Base-by-base conservation (phyloP, 2,329 filamentous ascomycete genomes). In the Colletotrichum sp. region DNA sequence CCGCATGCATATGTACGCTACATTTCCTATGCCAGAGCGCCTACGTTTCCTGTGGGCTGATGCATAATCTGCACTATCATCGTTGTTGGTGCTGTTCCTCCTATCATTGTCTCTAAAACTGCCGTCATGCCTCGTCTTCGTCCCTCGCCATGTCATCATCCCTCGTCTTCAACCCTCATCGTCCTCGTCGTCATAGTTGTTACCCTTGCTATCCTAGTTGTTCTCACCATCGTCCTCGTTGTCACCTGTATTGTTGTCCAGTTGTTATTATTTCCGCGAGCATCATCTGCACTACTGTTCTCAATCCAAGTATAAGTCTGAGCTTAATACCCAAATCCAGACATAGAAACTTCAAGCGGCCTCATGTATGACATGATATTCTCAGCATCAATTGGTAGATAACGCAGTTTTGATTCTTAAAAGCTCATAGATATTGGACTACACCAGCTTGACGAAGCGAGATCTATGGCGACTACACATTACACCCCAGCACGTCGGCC, bases 191-290 rank as follows among this genome's bases (percentile, higher is more conserved):
- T 36, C 14, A 16, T 36, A 2, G 0, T 36, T 8, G 34, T 36
- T 36, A 36, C 2, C 8, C 4, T 18, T 5, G 36, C 36, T 18
- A 10, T 43, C 18, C 16, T 43, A 8, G 4, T 43, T 12, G 1
- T 12, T 12, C n/a, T 48, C 10, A 21, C 3, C 10, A 9, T 48
- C 43, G 6, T 7, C 4, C 39, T n/a, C 3, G 0, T 43, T n/a
- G 5, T 6, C 18, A n/a, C 18, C 18, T 43, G 8, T n/a, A 43
- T 10, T 10, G 8, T 1, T n/a, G n/a, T n/a, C n/a, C n/a, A n/a
- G 5, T 9, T 3, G 7, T n/a, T 4, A 4, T 21, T 7, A 7
- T 21, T 21, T 0, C 4, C 18, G 6, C 1, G 5, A 6, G 3
- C n/a, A 4, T 13, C n/a, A 48, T 7, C n/a, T 48, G 10, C 6